phyloP scores from a whole-genome alignment of 2,329 filamentous ascomycete species.

The Cadophora sp. region DNA sequence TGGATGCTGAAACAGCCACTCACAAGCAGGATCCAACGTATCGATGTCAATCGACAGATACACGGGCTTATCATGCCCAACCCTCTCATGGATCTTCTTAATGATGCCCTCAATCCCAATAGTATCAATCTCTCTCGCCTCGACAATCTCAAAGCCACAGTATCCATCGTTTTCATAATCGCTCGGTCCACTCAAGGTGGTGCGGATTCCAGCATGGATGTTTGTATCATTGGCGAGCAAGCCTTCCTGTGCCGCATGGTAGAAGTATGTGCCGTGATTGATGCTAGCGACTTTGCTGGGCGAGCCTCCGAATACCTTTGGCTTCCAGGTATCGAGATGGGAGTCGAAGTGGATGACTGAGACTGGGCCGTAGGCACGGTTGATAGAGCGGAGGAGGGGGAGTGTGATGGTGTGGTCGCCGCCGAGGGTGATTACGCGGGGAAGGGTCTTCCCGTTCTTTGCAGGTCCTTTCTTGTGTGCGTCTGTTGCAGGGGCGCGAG shows the following conservation, averaged over 20 bases:
- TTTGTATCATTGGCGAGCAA: conserved; percentile 82
- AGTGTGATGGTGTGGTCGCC: conserved; percentile 69
- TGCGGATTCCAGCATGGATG: conserved; percentile 87
- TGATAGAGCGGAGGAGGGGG: conserved; percentile 64
- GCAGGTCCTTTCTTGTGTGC: conserved; percentile 71
- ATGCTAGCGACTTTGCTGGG: conserved; percentile 77
- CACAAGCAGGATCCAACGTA: conserved; percentile 82
- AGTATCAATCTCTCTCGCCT: conserved; percentile 74
- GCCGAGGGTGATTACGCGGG: conserved; percentile 79
- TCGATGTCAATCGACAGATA: conserved; percentile 90
- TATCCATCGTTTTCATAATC: conserved; percentile 89
- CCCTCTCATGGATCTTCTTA: conserved; percentile 75
- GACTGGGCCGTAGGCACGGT: conserved; percentile 65
- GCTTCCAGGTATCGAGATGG: conserved; percentile 76
- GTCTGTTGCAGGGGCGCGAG: conserved; percentile 72
- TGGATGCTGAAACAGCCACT: conserved; percentile 36
- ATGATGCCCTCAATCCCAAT: conserved; percentile 78
- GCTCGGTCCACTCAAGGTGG: conserved; percentile 77
- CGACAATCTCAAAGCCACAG: conserved; percentile 83
- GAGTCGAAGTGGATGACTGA: conserved; percentile 69
- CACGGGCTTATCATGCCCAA: conserved; percentile 76
- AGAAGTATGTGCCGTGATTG: conserved; percentile 92
- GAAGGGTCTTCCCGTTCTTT: conserved; percentile 76
- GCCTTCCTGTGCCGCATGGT: conserved; percentile 79
- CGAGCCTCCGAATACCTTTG: conserved; percentile 85